Conservation (phyloP, 2,329 filamentous ascomycete genomes). For the Stagonosporopsis chrysanthemi region DNA sequence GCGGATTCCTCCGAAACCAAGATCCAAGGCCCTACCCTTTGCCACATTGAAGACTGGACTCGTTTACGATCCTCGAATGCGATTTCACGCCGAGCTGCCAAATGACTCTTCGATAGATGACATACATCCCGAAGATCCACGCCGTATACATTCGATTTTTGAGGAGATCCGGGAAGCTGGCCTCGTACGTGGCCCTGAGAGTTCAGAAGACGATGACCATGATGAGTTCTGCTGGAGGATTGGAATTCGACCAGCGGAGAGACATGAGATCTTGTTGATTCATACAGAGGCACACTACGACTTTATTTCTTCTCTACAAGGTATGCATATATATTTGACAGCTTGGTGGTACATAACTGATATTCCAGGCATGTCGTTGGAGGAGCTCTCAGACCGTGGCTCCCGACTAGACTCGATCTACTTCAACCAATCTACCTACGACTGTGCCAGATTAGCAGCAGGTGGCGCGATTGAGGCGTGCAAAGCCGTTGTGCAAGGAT, state of each 20-base stretch:
- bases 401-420: conserved; percentile 56
- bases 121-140: conserved; percentile 92
- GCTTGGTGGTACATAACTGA: conserved; percentile 23
- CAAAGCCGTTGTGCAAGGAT: conserved; percentile 82
- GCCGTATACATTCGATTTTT: conserved; percentile 92
- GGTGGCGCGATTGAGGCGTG: conserved; percentile 96
- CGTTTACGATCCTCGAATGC: conserved; percentile 91
- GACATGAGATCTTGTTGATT: conserved; percentile 79
- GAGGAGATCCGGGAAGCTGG: conserved; percentile 83
- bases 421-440: conserved; percentile 79
- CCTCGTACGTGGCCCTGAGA: conserved; percentile 71
- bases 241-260: conserved; percentile 75
- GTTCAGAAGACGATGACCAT: conserved; percentile 54
- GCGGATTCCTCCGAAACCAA: conserved; percentile 42
- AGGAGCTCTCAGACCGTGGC: conserved; percentile 68
- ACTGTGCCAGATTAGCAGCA: conserved; percentile 81
- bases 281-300: conserved; percentile 80
- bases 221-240: conserved; percentile 72
- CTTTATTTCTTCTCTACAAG: conserved; percentile 72
- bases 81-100: conserved; percentile 81
- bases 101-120: conserved; percentile 62
- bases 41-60: conserved; percentile 53
- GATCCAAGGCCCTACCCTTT: conserved; percentile 45
- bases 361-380: conserved; percentile 53
- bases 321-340: conserved; percentile 39